These are phyloP conservation scores for Epichloe aotearoae DNA, from an alignment of 2,329 filamentous ascomycete species.

Conservation along the genomic window DNA sequence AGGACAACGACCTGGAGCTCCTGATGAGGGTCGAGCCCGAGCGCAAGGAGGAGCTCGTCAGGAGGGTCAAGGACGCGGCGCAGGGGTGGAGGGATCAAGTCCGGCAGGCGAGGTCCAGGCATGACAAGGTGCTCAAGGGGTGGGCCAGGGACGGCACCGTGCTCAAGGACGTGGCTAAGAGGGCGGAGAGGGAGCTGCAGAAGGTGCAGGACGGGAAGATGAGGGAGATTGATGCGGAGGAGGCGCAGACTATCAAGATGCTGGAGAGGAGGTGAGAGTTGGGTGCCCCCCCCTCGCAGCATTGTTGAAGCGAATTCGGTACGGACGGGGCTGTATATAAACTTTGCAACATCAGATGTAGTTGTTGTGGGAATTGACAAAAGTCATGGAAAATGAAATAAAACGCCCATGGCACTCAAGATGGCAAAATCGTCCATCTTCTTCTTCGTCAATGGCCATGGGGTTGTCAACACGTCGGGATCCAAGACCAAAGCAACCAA, in stretches of 20 bases:
- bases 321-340: no score
- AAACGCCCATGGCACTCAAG: no score
- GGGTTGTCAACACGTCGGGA: no score
- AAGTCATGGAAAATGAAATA: no score
- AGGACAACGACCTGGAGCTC: constrained; percentile 47
- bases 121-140: constrained; percentile 34
- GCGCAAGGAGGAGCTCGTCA: constrained; percentile 31
- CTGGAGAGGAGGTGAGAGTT: constrained; percentile 15
- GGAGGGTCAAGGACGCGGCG: constrained; percentile 30
- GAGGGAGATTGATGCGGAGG: constrained; percentile 33
- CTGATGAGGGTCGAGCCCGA: constrained; percentile 40
- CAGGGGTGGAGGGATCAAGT: constrained; percentile 39
- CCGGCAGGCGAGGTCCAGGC: constrained; percentile 31
- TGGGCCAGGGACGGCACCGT: constrained; percentile 33
- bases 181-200: constrained; percentile 33
- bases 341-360: no score
- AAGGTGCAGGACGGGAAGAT: constrained; percentile 41
- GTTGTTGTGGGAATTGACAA: no score
- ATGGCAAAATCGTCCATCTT: no score
- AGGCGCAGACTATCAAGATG: constrained; percentile 34
- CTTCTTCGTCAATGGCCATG: no score
- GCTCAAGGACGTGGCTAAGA: constrained; percentile 33
- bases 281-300: not conserved
- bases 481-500: no score
- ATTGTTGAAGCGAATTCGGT: not conserved